These are phyloP conservation scores for Teratosphaeria epicoccoides DNA, from an alignment of 2,329 filamentous ascomycete genomes.

Conservation along the genomic window DNA sequence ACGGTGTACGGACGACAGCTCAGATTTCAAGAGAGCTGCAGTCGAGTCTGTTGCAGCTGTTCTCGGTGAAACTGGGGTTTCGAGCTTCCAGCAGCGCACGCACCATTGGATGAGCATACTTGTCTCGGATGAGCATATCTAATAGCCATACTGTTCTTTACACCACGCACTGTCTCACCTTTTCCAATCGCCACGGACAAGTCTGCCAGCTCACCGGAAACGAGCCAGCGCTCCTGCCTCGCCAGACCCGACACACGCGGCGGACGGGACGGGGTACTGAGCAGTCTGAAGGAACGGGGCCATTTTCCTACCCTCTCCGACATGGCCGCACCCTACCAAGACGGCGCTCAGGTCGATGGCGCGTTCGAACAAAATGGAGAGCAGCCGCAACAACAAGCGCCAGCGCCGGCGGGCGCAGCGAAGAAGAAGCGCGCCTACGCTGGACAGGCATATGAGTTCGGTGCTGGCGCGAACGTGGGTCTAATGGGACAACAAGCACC, in stretches of 20 bases:
- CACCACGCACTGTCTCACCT: neutral
- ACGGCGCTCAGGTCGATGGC: constrained; percentile 1
- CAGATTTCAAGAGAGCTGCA: too few species aligned
- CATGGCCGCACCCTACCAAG: constrained; percentile 4
- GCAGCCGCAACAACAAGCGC: constrained; percentile 10
- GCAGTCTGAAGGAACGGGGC: neutral
- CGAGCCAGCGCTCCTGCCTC: neutral
- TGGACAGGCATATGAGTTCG: constrained; percentile 88
- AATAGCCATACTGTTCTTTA: too few species aligned
- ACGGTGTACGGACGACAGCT: too few species aligned
- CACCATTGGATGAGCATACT: too few species aligned
- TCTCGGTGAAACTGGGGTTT: neutral
- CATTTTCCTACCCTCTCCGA: neutral
- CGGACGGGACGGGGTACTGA: neutral
- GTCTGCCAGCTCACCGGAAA: neutral
- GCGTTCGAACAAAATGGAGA: constrained; percentile 12
- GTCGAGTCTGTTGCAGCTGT: neutral
- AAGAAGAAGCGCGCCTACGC: constrained; percentile 96
- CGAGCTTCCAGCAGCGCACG: neutral
- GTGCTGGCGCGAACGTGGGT: constrained; percentile 65
- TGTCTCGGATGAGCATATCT: too few species aligned
- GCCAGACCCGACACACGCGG: neutral
- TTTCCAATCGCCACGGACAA: neutral
- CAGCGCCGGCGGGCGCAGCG: constrained; percentile 15
- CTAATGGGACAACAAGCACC: constrained; percentile 23